Evolutionary conservation across 352 stramenopile genomes (phyloP), one percentile per base, ranked within the genome.

Genomic region (Stramenopiles sp.): DNA sequence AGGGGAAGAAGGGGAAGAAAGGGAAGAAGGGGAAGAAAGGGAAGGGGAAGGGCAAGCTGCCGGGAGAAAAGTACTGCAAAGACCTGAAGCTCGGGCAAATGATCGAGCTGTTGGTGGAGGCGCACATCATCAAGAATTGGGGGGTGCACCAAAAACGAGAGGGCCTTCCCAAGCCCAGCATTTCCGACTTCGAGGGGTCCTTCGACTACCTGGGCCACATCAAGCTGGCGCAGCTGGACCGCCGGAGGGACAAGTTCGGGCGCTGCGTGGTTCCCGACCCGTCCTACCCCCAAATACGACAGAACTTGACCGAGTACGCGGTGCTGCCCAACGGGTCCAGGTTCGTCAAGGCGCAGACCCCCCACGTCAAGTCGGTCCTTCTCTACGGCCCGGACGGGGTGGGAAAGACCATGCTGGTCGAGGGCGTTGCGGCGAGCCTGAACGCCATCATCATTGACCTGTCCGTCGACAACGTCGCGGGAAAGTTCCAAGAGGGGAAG

Each of bases 391-490:
- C 91, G 33, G 82, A 83, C 53, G 90, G 91, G 18, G n/a, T n/a
- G 43, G 92, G 91, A 33, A 97, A 97, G 81, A 97, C 91, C 1
- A 89, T 94, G 81, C 84, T 95, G 76, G 88, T 90, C 63, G 85
- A 92, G 77, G 89, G 89, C 6, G 82, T 97, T 25, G 93, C 93
- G 2, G 93, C 89, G 74, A 89, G 97, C 80, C 88, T 84, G 0
- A 84, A 89, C 73, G 93, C 92, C 0, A 85, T 94, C 0, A 93
- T 98, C 80, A 83, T 98, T 34, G 96, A 97, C 78, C 80, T 98
- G 6, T 92, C 92, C 71, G 83, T 94, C 32, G 88, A 77, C 43
- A 93, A 93, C 73, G 86, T 98, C 68, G 86, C 89, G 76, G 87
- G 89, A 77, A 97, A 97, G 80, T 98, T 92, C 77, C 74, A 80